Evolutionary conservation across 352 stramenopile species (phyloP).

Genomic region (Phytopythium ostracodes): DNA sequence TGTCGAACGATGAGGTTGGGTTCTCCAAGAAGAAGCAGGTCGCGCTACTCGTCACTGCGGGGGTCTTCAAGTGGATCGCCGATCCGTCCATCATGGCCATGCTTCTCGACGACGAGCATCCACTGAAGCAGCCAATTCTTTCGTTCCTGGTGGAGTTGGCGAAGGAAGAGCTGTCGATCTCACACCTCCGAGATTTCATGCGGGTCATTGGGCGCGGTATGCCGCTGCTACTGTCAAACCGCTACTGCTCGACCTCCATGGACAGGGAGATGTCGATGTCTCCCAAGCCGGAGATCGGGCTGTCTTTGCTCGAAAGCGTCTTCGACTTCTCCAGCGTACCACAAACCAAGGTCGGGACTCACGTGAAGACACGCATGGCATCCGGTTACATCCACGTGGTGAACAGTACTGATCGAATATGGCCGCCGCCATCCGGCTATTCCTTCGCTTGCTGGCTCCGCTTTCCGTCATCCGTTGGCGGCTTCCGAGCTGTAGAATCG

Average conservation of each 20-base stretch:
- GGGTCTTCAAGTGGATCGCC: conserved; percentile 53
- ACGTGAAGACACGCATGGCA: conserved; percentile 39
- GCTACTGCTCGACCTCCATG: conserved; percentile 9
- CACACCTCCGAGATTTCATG: conserved; percentile 48
- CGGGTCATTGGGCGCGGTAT: conserved; percentile 48
- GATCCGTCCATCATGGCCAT: conserved; percentile 31
- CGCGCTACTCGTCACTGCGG: conserved; percentile 39
- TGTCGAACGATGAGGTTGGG: conserved; percentile 31
- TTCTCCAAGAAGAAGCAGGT: conserved; percentile 52
- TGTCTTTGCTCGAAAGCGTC: conserved; percentile 39
- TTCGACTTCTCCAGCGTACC: conserved; percentile 41
- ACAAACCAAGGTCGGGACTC: conserved; percentile 51
- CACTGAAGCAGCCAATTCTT: conserved; percentile 28
- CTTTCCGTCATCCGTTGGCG: conserved; percentile 26
- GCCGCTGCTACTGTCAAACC: conserved; percentile 34
- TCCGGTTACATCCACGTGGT: conserved; percentile 66
- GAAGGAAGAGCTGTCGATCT: conserved; percentile 45
- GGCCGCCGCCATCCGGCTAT: conserved; percentile 70
- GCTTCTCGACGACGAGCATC: conserved; percentile 24
- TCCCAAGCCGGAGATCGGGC: conserved; percentile 22
- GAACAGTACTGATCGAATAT: conserved; percentile 51
- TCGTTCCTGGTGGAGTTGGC: conserved; percentile 40
- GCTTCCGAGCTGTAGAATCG: not conserved
- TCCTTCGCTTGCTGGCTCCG: conserved; percentile 74
- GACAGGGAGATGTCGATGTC: not conserved